These are phyloP conservation scores for Rhizopus arrhizus DNA, from an alignment of 371 early-diverging fungal species.

Conservation along the genomic window DNA sequence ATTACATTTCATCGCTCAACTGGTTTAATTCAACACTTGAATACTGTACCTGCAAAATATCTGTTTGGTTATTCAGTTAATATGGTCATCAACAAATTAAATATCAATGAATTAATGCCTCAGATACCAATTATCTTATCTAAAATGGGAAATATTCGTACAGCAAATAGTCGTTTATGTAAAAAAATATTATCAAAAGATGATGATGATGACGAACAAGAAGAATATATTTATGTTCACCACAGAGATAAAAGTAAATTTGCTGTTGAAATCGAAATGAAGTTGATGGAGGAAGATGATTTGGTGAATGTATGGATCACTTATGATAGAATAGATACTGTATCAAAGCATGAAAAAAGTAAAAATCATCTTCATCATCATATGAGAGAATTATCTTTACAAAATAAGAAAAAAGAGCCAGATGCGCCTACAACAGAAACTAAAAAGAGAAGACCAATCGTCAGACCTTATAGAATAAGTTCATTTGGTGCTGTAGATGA, in stretches of 20 bases:
- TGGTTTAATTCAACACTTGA: conserved; percentile 58
- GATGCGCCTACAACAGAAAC: background rate
- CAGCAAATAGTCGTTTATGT: conserved; percentile 33
- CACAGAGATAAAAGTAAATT: conserved; percentile 68
- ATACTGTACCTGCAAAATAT: conserved; percentile 68
- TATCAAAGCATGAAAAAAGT: conserved; percentile 18
- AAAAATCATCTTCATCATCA: background rate
- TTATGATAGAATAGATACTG: conserved; percentile 53
- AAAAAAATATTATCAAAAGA: conserved; percentile 23
- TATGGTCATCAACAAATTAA: conserved; percentile 46
- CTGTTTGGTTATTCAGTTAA: conserved; percentile 62
- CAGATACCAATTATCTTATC: conserved; percentile 44
- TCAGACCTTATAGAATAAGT: conserved; percentile 13
- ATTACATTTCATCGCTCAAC: conserved; percentile 50
- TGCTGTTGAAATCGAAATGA: conserved; percentile 63
- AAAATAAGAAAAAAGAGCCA: background rate
- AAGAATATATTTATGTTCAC: conserved; percentile 46
- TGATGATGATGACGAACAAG: conserved; percentile 1
- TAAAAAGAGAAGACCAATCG: background rate
- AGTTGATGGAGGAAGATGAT: conserved; percentile 46
- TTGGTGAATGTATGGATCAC: conserved; percentile 66
- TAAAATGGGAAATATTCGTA: conserved; percentile 15
- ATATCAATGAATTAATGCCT: conserved; percentile 59
- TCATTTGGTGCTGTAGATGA: conserved; percentile 26
- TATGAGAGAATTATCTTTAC: background rate